These are phyloP conservation scores for Chloranthus sessilifolius DNA, from an alignment of 164 flowering plant species.

Conservation along the genomic window DNA sequence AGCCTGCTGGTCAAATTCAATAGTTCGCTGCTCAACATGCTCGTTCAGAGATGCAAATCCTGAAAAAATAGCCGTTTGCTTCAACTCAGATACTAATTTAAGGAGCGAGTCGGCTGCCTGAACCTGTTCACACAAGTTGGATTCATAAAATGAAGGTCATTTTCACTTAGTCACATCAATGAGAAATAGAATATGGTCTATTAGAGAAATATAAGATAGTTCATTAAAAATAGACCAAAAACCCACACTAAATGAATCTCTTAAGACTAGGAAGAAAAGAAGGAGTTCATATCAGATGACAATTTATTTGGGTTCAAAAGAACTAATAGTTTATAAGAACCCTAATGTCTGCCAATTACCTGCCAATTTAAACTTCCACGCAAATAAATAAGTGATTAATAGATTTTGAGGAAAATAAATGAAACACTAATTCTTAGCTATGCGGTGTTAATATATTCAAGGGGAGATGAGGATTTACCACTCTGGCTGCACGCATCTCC, in stretches of 20 bases:
- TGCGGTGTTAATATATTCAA: too few species aligned
- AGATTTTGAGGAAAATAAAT: too few species aligned
- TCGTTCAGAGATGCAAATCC: constrained; percentile 91
- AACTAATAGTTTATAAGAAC: too few species aligned
- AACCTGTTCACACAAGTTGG: constrained; percentile 42
- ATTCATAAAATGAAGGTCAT: neutral
- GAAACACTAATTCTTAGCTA: too few species aligned
- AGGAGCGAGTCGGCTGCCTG: constrained; percentile 92
- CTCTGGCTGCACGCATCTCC: constrained; percentile 93
- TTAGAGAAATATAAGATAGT: neutral
- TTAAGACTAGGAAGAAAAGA: neutral
- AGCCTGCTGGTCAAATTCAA: constrained; percentile 55
- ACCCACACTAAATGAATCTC: neutral
- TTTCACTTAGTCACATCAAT: neutral
- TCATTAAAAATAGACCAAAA: neutral
- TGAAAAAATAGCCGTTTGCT: constrained; percentile 94
- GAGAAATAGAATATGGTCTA: constrained; percentile 1
- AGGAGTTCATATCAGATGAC: too few species aligned
- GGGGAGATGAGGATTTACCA: constrained; percentile 34
- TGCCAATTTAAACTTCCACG: too few species aligned
- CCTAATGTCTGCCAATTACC: too few species aligned
- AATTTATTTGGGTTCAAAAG: too few species aligned
- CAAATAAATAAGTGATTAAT: too few species aligned
- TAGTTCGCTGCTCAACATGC: constrained; percentile 75
- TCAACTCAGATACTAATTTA: constrained; percentile 89